Evolutionary conservation across 2,329 filamentous ascomycete species (phyloP).

Genomic region (Cladosporium sp.): DNA sequence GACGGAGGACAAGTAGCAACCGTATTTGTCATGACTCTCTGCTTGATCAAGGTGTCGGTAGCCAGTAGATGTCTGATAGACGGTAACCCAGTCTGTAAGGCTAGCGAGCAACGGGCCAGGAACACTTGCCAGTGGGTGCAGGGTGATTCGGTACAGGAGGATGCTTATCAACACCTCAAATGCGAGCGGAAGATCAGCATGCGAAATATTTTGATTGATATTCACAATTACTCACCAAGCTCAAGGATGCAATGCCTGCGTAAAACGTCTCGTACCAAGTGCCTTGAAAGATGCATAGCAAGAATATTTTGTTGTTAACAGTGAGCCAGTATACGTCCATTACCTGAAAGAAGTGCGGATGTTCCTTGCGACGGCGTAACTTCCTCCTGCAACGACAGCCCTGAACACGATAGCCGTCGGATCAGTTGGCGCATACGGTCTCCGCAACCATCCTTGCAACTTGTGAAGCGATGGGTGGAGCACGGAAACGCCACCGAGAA

Average conservation of each 20-base stretch:
- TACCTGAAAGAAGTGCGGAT: too few relatives aligned
- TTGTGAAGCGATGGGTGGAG: too few relatives aligned
- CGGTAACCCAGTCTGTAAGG: conserved; percentile 26
- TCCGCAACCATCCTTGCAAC: too few relatives aligned
- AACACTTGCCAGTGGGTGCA: conserved; percentile 41
- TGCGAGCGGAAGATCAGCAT: not conserved
- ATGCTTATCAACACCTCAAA: not conserved
- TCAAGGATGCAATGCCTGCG: not conserved
- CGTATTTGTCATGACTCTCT: conserved; percentile 66
- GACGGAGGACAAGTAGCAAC: not conserved
- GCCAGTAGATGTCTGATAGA: conserved; percentile 27
- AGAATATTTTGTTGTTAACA: not conserved
- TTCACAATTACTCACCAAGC: not conserved
- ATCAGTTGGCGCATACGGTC: too few relatives aligned
- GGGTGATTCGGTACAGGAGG: conserved; percentile 35
- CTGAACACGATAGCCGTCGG: too few relatives aligned
- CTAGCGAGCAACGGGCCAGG: conserved; percentile 37
- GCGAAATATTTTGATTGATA: not conserved
- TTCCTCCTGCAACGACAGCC: too few relatives aligned
- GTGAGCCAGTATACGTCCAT: too few relatives aligned
- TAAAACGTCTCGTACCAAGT: not conserved
- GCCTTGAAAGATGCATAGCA: not conserved
- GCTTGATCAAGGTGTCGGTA: conserved; percentile 27
- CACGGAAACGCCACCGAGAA: too few relatives aligned
- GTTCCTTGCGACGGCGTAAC: too few relatives aligned